Conservation (phyloP, 169 alveolate species). For the Cryptosporidium sp. region DNA sequence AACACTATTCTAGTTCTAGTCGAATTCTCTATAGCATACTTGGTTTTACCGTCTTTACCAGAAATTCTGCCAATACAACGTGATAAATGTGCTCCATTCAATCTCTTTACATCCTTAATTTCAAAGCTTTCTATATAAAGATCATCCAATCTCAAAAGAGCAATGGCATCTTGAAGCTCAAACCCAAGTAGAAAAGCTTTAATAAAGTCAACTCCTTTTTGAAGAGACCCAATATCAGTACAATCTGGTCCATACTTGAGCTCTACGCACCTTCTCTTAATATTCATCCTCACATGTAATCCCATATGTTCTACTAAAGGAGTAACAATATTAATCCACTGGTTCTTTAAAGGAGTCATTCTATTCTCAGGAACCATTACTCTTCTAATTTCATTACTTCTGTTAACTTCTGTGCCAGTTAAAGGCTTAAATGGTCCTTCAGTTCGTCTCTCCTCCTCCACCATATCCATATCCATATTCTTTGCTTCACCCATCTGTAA, state of each 20-base stretch:
- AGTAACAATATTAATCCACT: constrained; percentile 92
- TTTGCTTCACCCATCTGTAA: constrained; percentile 12
- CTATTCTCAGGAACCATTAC: constrained; percentile 93
- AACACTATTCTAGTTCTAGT: constrained; percentile 97
- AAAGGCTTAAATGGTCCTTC: constrained; percentile 46
- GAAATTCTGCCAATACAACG: constrained; percentile 98
- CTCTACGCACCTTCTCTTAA: constrained; percentile 91
- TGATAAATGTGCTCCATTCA: constrained; percentile 97
- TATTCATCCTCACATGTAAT: constrained; percentile 94
- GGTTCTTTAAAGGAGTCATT: constrained; percentile 90
- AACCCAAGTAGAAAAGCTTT: constrained; percentile 99
- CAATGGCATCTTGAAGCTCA: constrained; percentile 98
- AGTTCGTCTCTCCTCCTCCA: constrained; percentile 10
- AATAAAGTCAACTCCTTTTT: constrained; percentile 95
- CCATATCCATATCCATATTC: constrained; percentile 7
- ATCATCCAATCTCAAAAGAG: constrained; percentile 97
- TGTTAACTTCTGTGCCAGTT: constrained; percentile 17
- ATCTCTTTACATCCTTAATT: constrained; percentile 96
- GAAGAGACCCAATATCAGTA: constrained; percentile 85
- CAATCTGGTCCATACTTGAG: constrained; percentile 71
- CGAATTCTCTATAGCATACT: constrained; percentile 98
- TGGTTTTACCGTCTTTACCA: constrained; percentile 99
- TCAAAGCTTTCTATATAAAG: constrained; percentile 97
- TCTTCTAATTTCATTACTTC: constrained; percentile 84
- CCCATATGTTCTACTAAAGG: constrained; percentile 96